phyloP scores from a whole-genome alignment of 768 basidiomycete species.

The Suillus plorans region DNA sequence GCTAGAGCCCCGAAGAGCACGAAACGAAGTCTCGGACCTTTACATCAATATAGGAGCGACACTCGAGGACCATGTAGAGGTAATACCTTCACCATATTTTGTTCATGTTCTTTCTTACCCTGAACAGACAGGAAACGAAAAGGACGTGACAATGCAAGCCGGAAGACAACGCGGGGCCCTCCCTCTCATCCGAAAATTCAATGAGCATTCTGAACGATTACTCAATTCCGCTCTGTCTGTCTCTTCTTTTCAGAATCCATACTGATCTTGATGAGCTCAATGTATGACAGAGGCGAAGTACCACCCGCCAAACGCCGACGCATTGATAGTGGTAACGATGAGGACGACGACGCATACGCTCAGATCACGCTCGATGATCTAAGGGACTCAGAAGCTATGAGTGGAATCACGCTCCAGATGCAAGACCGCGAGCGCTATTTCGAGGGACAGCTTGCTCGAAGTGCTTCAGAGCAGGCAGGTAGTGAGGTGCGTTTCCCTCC shows the following conservation, averaged over 20 bases:
- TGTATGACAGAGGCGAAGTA: constrained; percentile 47
- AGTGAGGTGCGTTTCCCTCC: constrained; percentile 28
- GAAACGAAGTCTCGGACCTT: constrained; percentile 66
- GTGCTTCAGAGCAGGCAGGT: constrained; percentile 27
- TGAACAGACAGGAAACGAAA: constrained; percentile 79
- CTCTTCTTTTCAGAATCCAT: constrained; percentile 6
- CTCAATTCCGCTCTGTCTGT: constrained; percentile 75
- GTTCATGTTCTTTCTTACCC: constrained; percentile 7
- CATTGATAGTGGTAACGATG: constrained; percentile 35
- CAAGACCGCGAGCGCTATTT: constrained; percentile 83
- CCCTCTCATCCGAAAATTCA: constrained; percentile 95
- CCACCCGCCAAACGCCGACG: constrained; percentile 63
- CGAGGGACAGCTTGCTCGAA: constrained; percentile 55
- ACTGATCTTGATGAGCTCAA: constrained; percentile 7
- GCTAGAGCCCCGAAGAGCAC: constrained; percentile 71
- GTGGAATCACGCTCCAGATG: constrained; percentile 83
- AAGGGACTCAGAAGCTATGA: constrained; percentile 60
- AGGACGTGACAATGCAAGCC: constrained; percentile 94
- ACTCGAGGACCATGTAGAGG: constrained; percentile 87
- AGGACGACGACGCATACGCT: constrained; percentile 43
- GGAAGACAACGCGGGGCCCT: constrained; percentile 85
- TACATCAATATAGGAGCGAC: constrained; percentile 89
- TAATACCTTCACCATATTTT: constrained; percentile 26
- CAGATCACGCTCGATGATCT: constrained; percentile 88
- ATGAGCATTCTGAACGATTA: constrained; percentile 92